Base-by-base conservation (phyloP, 495 filamentous ascomycete species). In the Lasiosphaeris hirsuta region DNA sequence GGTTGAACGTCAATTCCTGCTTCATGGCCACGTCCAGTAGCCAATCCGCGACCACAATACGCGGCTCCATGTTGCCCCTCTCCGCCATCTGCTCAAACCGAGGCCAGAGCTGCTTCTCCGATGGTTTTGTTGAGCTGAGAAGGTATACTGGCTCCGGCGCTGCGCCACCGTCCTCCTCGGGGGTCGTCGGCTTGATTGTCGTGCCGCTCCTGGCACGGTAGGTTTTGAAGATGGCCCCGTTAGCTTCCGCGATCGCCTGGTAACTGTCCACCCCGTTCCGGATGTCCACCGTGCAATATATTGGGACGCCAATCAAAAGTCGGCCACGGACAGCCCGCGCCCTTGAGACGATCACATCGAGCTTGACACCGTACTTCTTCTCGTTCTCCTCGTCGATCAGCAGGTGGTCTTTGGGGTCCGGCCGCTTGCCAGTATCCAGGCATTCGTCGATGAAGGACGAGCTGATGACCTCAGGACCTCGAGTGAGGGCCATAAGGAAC, bases 21-120 rank as follows among this genome's bases (percentile, higher is more conserved):
- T 81, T 84, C 89, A 97, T 91, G 4, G 90, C 90, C 58, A 90
- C 84, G 57, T 91, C 86, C 62, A 97, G 72, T 61, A 97, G 67
- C 95, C 95, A 99, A 63, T 97, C 91, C 15, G 86, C 79, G 15
- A 78, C 81, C 13, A 96, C 90, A 48, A 99, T 86, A 30, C 85
- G 78, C 8, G 90, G 86, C 38, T 81, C 79, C 76, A 89, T 89
- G 58, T 86, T 83, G 14, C 85, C 82, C 38, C 82, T 84, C 49
- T 74, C 69, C 7, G 89, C 91, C 81, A 93, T 81, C 56, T 88
- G 82, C 54, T 86, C 78, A 71, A 97, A 97, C 54, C 81, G 82
- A 7, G 78, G 74, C 93, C 92, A 97, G 42, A 96, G 70, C 58
- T 78, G 82, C 63, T 78, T 81, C 61, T 97, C 92, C 5, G 82